These are phyloP conservation scores for Lasiosphaeriaceae sp. DNA, from an alignment of 495 filamentous ascomycete species.

Conservation along the genomic window DNA sequence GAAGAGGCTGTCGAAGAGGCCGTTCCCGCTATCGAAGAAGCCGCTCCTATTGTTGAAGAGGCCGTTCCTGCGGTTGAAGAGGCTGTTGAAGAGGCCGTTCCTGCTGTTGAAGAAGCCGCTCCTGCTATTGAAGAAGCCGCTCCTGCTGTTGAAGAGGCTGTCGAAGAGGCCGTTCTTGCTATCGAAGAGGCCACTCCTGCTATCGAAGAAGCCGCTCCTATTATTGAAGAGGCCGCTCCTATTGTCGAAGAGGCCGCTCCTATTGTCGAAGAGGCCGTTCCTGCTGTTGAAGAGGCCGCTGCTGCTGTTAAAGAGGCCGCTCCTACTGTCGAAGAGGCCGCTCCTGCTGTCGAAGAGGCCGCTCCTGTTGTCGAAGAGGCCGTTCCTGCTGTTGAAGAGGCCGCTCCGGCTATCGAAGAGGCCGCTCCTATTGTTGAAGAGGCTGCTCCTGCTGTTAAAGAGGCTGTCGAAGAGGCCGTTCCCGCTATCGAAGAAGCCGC, in stretches of 20 bases:
- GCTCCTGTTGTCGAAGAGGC: conserved; percentile 11
- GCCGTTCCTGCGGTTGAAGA: background rate
- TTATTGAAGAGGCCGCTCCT: background rate
- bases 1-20: no score
- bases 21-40: conserved; percentile 5
- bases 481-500: no score
- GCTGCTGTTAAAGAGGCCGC: background rate
- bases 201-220: background rate
- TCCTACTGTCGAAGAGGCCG: conserved; percentile 1
- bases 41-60: conserved; percentile 2
- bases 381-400: no score
- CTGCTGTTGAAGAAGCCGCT: background rate
- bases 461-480: no score
- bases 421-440: no score
- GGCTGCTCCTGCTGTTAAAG: no score
- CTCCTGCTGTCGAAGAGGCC: no score
- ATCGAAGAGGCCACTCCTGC: conserved; percentile 4
- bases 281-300: conserved; percentile 4
- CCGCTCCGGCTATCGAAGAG: no score
- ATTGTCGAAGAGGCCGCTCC: background rate
- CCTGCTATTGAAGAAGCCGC: background rate
- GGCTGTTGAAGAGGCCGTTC: background rate
- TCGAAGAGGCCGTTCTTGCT: background rate
- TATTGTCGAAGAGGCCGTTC: background rate
- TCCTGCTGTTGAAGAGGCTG: conserved; percentile 5